A percentile compares a stretch with the other conserved stretches of the same genome.
Evolutionary conservation across 768 basidiomycete species (phyloP).

Genomic region (Sporobolomyces roseus): DNA sequence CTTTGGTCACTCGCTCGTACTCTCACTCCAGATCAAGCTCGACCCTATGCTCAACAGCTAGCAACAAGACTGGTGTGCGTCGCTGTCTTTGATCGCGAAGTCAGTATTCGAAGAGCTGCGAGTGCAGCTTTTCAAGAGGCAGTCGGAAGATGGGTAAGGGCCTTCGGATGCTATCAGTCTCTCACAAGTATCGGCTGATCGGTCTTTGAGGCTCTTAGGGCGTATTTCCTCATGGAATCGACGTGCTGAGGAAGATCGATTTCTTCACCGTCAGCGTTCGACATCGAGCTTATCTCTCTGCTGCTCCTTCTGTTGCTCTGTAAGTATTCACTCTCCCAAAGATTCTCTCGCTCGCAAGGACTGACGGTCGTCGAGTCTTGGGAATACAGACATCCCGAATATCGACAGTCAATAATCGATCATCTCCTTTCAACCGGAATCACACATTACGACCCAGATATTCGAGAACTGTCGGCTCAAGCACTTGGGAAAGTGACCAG

Average conservation of each 20-base stretch:
- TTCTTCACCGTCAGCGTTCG: slow-evolving; percentile 88
- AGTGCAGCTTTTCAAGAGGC: slow-evolving; percentile 97
- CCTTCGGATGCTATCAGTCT: too few relatives aligned
- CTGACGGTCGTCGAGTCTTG: not conserved
- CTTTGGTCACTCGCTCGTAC: slow-evolving; percentile 89
- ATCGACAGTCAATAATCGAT: slow-evolving; percentile 64
- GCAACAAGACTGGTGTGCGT: slow-evolving; percentile 71
- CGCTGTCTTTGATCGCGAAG: slow-evolving; percentile 84
- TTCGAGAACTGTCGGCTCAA: slow-evolving; percentile 72
- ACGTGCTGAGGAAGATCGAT: slow-evolving; percentile 83
- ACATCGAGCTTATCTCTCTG: slow-evolving; percentile 58
- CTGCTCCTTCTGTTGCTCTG: slow-evolving; percentile 26
- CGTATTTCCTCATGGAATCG: slow-evolving; percentile 88
- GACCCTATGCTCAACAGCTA: slow-evolving; percentile 62
- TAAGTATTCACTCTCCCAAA: not conserved
- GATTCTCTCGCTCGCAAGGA: too few relatives aligned
- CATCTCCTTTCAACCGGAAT: slow-evolving; percentile 71
- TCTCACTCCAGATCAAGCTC: slow-evolving; percentile 59
- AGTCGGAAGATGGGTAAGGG: slow-evolving; percentile 86
- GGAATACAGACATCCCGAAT: slow-evolving; percentile 66
- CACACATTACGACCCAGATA: slow-evolving; percentile 80
- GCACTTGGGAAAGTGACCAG: slow-evolving; percentile 68
- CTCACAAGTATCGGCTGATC: slow-evolving; percentile 1
- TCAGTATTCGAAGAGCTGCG: slow-evolving; percentile 88
- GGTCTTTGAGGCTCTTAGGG: slow-evolving; percentile 54